Conservation (phyloP, 306 rosid species). For the Dryas alaskensis region DNA sequence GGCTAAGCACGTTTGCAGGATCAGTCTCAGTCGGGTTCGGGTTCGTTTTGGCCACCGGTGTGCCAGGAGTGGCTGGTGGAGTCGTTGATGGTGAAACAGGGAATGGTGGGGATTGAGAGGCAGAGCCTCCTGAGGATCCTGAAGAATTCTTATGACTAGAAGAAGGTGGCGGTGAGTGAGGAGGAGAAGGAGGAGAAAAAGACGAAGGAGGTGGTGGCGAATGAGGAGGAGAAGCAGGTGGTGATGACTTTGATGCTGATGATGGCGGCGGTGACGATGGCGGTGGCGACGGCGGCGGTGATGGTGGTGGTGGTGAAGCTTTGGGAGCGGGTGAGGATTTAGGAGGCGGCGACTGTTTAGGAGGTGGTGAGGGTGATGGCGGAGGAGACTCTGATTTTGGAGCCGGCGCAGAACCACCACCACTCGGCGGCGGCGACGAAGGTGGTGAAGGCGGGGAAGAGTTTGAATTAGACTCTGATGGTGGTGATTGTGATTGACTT, state of each 20-base stretch:
- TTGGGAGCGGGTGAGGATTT: conserved; percentile 9
- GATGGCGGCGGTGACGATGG: conserved; percentile 12
- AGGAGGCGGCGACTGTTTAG: background rate
- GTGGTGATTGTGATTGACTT: background rate
- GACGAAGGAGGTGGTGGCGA: conserved; percentile 9
- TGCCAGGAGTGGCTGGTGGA: conserved; percentile 5
- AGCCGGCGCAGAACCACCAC: background rate
- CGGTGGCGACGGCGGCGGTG: conserved; percentile 10
- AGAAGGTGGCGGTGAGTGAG: background rate
- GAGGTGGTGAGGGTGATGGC: background rate
- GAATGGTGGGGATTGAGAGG: background rate
- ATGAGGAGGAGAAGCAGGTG: background rate
- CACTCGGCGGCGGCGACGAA: background rate
- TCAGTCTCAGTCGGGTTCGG: background rate
- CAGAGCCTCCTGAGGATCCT: background rate
- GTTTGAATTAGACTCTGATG: background rate
- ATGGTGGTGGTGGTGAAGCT: background rate
- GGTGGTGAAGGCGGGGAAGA: background rate
- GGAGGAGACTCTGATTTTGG: conserved; percentile 5
- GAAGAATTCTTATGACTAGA: background rate
- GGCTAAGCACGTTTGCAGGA: background rate
- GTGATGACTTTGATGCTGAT: conserved; percentile 16
- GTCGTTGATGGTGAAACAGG: conserved; percentile 22
- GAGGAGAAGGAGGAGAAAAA: conserved; percentile 26
- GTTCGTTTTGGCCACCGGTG: background rate